Conservation (phyloP, 257 asterid species). For the Mentha longifolia region DNA sequence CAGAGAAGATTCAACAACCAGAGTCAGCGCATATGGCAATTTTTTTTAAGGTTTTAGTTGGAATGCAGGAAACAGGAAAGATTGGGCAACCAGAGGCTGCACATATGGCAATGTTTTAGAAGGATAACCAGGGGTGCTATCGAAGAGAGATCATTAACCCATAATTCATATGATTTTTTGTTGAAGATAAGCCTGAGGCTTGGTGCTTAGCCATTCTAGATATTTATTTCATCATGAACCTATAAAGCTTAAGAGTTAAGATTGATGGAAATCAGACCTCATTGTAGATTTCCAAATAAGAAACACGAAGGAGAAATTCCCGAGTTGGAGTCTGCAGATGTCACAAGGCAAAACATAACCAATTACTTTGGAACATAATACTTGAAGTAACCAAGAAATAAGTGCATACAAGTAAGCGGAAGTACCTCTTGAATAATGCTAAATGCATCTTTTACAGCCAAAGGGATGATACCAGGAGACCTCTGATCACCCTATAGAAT, state of each 20-base stretch:
- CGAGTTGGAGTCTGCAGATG: constrained; percentile 90
- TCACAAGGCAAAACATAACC: constrained; percentile 29
- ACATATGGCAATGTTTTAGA: constrained; percentile 20
- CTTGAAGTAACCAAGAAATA: constrained; percentile 33
- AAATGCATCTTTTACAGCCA: constrained; percentile 99
- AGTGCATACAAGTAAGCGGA: constrained; percentile 24
- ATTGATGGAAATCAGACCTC: constrained; percentile 68
- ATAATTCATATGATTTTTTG: constrained; percentile 22
- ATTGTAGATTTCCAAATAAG: constrained; percentile 97
- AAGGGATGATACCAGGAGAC: constrained; percentile 97
- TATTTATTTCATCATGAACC: constrained; percentile 23
- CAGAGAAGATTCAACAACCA: constrained; percentile 21
- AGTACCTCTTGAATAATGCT: constrained; percentile 98
- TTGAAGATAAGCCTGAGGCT: constrained; percentile 23
- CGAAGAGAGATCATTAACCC: constrained; percentile 22
- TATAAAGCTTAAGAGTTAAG: constrained; percentile 25
- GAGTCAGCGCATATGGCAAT: constrained; percentile 20
- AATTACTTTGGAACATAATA: constrained; percentile 32
- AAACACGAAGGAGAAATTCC: constrained; percentile 94
- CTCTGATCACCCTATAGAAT: constrained; percentile 93
- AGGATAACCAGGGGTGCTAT: constrained; percentile 22
- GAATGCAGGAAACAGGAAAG: constrained; percentile 10
- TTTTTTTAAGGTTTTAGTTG: too few species aligned
- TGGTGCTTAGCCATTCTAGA: constrained; percentile 14
- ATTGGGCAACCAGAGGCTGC: constrained; percentile 26